Conservation (phyloP, 2,329 filamentous ascomycete genomes). For the Podosphaera xanthii region DNA sequence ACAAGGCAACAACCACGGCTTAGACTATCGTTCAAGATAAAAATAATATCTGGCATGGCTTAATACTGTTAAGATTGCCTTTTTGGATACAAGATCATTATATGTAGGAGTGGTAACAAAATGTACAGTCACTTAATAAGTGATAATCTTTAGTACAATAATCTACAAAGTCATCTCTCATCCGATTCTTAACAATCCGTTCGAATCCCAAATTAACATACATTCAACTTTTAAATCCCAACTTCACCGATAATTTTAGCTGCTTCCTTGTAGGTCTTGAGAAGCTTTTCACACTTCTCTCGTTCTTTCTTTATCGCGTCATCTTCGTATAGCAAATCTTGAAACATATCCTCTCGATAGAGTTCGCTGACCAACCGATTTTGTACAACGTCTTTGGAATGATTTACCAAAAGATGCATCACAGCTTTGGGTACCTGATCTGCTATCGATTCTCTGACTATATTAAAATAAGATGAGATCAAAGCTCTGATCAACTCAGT, state of each 20-base stretch:
- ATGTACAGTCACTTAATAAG: no score
- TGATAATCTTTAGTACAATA: not conserved
- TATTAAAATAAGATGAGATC: conserved; percentile 97
- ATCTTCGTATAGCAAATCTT: conserved; percentile 89
- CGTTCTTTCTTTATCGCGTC: conserved; percentile 92
- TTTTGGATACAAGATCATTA: no score
- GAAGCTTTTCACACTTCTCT: conserved; percentile 92
- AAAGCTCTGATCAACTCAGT: conserved; percentile 90
- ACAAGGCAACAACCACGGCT: no score
- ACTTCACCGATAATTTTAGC: conserved; percentile 97
- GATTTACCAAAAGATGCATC: conserved; percentile 96
- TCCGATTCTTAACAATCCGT: not conserved
- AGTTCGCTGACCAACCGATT: conserved; percentile 89
- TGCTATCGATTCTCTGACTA: conserved; percentile 93
- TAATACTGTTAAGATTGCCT: no score
- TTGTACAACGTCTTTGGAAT: conserved; percentile 94
- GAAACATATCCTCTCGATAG: conserved; percentile 78
- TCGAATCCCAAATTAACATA: conserved; percentile 5
- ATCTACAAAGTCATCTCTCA: not conserved
- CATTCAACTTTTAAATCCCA: conserved; percentile 27
- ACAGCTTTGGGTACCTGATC: conserved; percentile 97
- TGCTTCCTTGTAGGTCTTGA: conserved; percentile 89
- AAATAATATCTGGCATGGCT: no score
- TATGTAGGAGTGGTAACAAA: no score
- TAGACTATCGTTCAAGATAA: no score